Base-by-base conservation (phyloP, 1,139 yeast genomes). In the Protomyces pachydermus region DNA sequence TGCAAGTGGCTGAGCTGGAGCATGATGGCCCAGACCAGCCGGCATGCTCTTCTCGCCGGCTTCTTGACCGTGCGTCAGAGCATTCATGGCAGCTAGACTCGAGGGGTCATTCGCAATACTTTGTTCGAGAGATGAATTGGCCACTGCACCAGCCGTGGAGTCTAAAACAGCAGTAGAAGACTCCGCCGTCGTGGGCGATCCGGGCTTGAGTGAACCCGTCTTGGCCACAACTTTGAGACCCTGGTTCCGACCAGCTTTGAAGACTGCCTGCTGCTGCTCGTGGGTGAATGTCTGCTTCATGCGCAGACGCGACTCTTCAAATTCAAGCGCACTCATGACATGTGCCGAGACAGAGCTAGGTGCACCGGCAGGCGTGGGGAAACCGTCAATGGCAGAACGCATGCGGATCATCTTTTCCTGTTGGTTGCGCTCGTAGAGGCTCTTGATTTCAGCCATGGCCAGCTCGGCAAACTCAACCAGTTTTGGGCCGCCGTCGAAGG, bases 391-490 rank as follows among this genome's bases (percentile, higher is more conserved):
- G 32, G 56, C 58, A 20, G 50, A 37, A 20, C 54, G 56, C 64
- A 60, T 60, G 46, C 48, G 48, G 6, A 37, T 35, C 50, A 54
- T 54, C 28, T 60, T 64, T 18, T 28, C 64, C 39, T 53, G 42
- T 50, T 64, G 63, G 48, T 53, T 60, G 34, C 45, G 53, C n/a
- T 60, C 58, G 25, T 60, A 64, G 20, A 64, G 48, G 20, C 53
- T 42, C 28, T 55, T 37, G 39, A 65, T 65, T 32, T 64, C 65
- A 18, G 54, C 56, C 63, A 65, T 56, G 34, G 67, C 64, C 34
- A 58, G 55, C 18, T 56, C 64, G 5, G 70, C 68, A 37, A 64
- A 62, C 37, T 66, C 64, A 48, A 58, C 64, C 56, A 68, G 54
- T 45, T 60, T 56, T 6, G 63, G 55, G 10, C 45, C 60, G n/a